phyloP scores from a whole-genome alignment of 2,329 filamentous ascomycete genomes.

The Sphaerulina musiva region DNA sequence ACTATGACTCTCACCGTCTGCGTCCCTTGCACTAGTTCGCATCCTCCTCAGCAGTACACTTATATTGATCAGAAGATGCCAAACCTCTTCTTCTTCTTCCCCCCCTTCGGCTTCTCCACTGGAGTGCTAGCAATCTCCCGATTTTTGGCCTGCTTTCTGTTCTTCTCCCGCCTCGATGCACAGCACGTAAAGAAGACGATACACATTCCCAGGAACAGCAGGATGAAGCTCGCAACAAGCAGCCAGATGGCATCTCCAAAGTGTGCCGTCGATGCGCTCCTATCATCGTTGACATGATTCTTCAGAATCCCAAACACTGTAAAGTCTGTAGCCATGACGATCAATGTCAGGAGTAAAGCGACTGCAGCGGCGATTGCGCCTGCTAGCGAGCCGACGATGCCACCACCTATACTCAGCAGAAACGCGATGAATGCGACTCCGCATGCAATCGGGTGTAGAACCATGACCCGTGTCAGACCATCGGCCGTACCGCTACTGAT shows the following conservation, averaged over 20 bases:
- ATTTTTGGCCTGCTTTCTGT: conserved; percentile 4
- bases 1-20: too few species aligned
- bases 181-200: conserved; percentile 51
- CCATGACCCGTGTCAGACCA: conserved; percentile 42
- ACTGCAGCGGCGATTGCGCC: conserved; percentile 47
- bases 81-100: neutral
- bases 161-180: conserved; percentile 23
- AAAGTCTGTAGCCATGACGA: conserved; percentile 52
- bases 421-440: conserved; percentile 55
- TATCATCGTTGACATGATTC: conserved; percentile 47
- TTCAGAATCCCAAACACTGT: conserved; percentile 50
- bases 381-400: conserved; percentile 47
- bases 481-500: conserved; percentile 39
- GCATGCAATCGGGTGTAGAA: conserved; percentile 57
- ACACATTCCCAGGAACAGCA: conserved; percentile 50
- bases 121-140: conserved; percentile 1
- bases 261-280: conserved; percentile 38
- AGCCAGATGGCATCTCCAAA: conserved; percentile 56
- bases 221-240: conserved; percentile 50
- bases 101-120: neutral
- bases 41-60: too few species aligned
- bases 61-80: neutral
- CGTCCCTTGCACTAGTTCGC: too few species aligned
- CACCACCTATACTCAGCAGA: conserved; percentile 48
- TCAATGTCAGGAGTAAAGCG: conserved; percentile 45